These are phyloP conservation scores for Phyllosticta capitalensis DNA, from an alignment of 2,329 filamentous ascomycete genomes.

Conservation along the genomic window DNA sequence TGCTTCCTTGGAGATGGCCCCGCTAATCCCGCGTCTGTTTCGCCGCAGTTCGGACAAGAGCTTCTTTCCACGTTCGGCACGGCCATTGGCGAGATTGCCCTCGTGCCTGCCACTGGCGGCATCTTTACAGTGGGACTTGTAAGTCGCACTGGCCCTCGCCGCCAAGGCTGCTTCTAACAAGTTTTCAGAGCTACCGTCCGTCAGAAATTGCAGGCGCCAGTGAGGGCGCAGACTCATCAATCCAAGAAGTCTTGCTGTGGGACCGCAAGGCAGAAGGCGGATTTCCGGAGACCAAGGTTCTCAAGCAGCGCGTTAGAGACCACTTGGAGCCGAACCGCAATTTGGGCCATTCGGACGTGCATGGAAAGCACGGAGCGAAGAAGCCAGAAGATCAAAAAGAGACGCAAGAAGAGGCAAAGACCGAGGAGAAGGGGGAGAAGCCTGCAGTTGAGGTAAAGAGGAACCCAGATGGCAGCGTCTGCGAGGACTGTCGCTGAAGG, in stretches of 20 bases:
- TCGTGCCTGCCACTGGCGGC: conserved; percentile 78
- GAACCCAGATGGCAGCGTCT: conserved; percentile 26
- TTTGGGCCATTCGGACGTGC: conserved; percentile 58
- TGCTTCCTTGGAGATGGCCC: neutral
- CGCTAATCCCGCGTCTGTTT: conserved; percentile 3
- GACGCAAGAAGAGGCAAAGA: neutral
- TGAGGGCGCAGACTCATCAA: conserved; percentile 15
- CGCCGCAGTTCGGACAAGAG: conserved; percentile 77
- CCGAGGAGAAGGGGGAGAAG: conserved; percentile 2
- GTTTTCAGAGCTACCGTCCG: conserved; percentile 4
- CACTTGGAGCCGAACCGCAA: conserved; percentile 68
- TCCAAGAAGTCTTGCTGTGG: conserved; percentile 59
- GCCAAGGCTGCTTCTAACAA: too few species aligned
- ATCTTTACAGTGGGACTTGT: conserved; percentile 65
- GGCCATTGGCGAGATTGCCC: conserved; percentile 73
- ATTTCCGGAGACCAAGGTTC: conserved; percentile 87
- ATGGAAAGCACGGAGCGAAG: conserved; percentile 25
- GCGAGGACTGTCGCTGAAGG: conserved; percentile 27
- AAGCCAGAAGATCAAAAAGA: neutral
- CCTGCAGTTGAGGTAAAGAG: conserved; percentile 17
- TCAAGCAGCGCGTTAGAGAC: conserved; percentile 78
- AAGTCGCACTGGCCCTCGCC: too few species aligned
- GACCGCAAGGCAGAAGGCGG: conserved; percentile 79
- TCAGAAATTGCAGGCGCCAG: conserved; percentile 1
- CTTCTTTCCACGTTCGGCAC: conserved; percentile 86